Evolutionary conservation across 2,329 filamentous ascomycete species (phyloP), one percentile per base, ranked within the genome.

Genomic region (Arthrobotrys sphaeroides): DNA sequence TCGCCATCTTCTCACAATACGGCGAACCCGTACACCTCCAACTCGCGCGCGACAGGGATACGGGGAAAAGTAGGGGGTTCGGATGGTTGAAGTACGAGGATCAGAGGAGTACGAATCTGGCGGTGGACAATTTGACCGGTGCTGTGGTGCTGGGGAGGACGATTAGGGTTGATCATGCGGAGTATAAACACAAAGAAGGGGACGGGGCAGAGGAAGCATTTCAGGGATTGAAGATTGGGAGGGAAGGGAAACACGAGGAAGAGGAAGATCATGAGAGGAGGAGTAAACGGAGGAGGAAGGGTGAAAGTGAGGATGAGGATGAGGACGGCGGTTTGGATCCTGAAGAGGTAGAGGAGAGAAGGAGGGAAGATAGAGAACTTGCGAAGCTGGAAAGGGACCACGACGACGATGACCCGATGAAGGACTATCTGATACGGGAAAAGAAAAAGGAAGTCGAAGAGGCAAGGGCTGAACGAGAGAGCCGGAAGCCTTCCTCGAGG

Each of bases 61-160:
- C 94, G 0, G 95, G 95, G 77, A 97, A 97, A 83, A 96, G 92
- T 77, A 91, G 91, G 78, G 95, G 95, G 0, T 99, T 98, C 81
- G 93, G 91, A 1, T 99, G 96, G 87, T 87, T 99, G 72, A 99
- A 99, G 82, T 99, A 98, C 83, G 95, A 99, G 82, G 94, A 99
- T 83, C 95, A 99, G 84, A 88, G 94, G 79, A 97, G 94, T 83
- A 96, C 92, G 77, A 94, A 98, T 83, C 85, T 99, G 43, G 95
- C 96, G 0, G 96, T 99, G 7, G 95, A 99, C 83, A 99, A 99
- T 82, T 84, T 99, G 3, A 91, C 93, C 40, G 95, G 95, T 31
- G 90, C 94, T 6, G 91, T 89, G 28, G 89, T 99, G 16, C 86
- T 92, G 81, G 94, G 93, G 1, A 87, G 94, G 43, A 83, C 94